Conservation (phyloP, 1,284 basidiomycete species). For the Ustilago crameri region DNA sequence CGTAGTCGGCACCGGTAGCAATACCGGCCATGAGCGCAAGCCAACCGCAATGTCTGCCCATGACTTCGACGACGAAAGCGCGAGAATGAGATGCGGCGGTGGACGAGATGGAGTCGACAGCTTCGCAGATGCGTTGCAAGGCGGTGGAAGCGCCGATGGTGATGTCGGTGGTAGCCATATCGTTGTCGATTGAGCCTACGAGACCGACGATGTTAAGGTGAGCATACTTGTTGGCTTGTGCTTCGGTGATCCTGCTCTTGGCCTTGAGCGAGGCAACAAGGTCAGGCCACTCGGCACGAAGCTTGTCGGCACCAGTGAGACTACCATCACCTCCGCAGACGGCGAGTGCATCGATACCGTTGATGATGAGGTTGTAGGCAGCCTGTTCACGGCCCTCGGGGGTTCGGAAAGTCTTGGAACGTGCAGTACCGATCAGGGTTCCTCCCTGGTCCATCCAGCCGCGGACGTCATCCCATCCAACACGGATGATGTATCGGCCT, state of each 20-base stretch:
- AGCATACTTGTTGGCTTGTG: slow-evolving; percentile 77
- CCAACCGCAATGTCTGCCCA: slow-evolving; percentile 99
- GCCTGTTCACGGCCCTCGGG: slow-evolving; percentile 85
- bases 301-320: slow-evolving; percentile 92
- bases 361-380: slow-evolving; percentile 89
- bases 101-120: slow-evolving; percentile 97
- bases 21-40: slow-evolving; percentile 91
- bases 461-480: slow-evolving; percentile 97
- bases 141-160: slow-evolving; percentile 97
- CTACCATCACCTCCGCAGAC: slow-evolving; percentile 98
- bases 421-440: slow-evolving; percentile 93
- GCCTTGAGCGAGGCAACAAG: slow-evolving; percentile 78
- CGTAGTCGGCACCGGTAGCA: slow-evolving; percentile 93
- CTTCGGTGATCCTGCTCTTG: slow-evolving; percentile 78
- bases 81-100: slow-evolving; percentile 95
- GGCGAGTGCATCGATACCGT: slow-evolving; percentile 94
- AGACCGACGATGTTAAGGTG: slow-evolving; percentile 96
- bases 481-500: slow-evolving; percentile 91
- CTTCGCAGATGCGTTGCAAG: slow-evolving; percentile 93
- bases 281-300: slow-evolving; percentile 91
- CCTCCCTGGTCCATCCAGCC: slow-evolving; percentile 90
- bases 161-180: slow-evolving; percentile 96
- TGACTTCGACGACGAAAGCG: slow-evolving; percentile 98
- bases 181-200: slow-evolving; percentile 98
- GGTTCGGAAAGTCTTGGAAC: slow-evolving; percentile 87